A percentile compares a stretch with the other conserved stretches of the same genome.
These are phyloP conservation scores for Chaetomium olivaceum DNA, from an alignment of 2,329 filamentous ascomycete genomes.

Conservation along the genomic window DNA sequence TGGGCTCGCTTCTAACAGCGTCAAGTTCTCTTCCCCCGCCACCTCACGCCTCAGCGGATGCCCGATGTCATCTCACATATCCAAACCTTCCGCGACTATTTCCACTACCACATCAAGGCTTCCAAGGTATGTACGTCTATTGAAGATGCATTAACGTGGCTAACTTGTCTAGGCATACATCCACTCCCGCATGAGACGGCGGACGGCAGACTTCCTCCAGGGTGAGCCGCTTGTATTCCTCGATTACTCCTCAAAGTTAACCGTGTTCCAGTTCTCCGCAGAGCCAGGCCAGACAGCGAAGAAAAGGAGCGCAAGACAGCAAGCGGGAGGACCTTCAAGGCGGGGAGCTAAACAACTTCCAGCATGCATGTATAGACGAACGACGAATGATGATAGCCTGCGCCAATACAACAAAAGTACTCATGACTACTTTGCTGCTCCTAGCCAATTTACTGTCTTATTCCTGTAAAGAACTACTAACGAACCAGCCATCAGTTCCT, in stretches of 20 bases:
- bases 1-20: constrained; percentile 25
- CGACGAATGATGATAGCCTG: constrained; percentile 14
- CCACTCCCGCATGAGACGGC: constrained; percentile 94
- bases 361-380: constrained; percentile 1
- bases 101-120: constrained; percentile 99
- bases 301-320: constrained; percentile 98
- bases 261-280: constrained; percentile 72
- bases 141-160: neutral
- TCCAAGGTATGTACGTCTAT: constrained; percentile 67
- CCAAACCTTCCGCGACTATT: constrained; percentile 99
- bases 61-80: constrained; percentile 98
- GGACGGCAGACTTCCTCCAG: constrained; percentile 97
- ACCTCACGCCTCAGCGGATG: constrained; percentile 86
- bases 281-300: constrained; percentile 91
- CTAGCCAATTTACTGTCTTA: neutral
- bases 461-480: neutral
- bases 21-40: constrained; percentile 88
- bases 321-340: constrained; percentile 87
- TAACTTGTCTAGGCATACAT: constrained; percentile 72
- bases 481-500: neutral
- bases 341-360: constrained; percentile 25
- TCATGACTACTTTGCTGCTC: neutral
- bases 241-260: constrained; percentile 4
- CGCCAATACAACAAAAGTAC: constrained; percentile 38
- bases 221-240: constrained; percentile 54